A percentile compares a stretch with the other conserved stretches of the same genome.
Conservation (phyloP, 495 filamentous ascomycete genomes). For the Xylona heveae region DNA sequence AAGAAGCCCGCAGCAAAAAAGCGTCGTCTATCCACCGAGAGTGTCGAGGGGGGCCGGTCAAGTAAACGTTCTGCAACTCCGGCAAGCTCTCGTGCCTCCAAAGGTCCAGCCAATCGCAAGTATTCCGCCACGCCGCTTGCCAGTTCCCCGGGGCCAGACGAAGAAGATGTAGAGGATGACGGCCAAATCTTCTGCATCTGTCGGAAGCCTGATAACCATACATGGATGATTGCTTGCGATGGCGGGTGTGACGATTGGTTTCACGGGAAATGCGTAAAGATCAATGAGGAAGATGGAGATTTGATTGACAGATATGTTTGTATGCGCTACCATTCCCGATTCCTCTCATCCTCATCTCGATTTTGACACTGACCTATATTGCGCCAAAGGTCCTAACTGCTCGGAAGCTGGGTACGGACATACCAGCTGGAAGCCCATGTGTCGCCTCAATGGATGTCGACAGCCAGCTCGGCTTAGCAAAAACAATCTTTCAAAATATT, state of each 20-base stretch:
- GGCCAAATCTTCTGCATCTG: slow-evolving; percentile 47
- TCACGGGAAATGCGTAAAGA: slow-evolving; percentile 45
- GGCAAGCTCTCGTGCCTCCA: slow-evolving; percentile 1
- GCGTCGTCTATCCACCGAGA: slow-evolving; percentile 1
- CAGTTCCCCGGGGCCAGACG: too few relatives aligned
- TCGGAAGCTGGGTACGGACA: slow-evolving; percentile 24
- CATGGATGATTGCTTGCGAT: slow-evolving; percentile 59
- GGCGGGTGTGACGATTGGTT: slow-evolving; percentile 57
- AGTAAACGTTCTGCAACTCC: slow-evolving; percentile 2
- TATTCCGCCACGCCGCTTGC: too few relatives aligned
- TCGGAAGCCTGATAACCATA: slow-evolving; percentile 47
- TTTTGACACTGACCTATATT: slow-evolving; percentile 4
- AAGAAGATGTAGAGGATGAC: slow-evolving; percentile 20
- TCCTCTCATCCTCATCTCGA: background rate
- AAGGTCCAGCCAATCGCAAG: background rate
- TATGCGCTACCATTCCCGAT: slow-evolving; percentile 12
- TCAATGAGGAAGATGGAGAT: slow-evolving; percentile 35
- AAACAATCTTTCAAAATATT: slow-evolving; percentile 40
- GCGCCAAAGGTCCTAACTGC: slow-evolving; percentile 32
- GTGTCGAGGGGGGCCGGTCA: slow-evolving; percentile 1
- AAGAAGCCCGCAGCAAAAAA: slow-evolving; percentile 3
- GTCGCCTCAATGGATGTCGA: slow-evolving; percentile 34
- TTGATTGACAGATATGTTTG: slow-evolving; percentile 53
- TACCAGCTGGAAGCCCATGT: slow-evolving; percentile 53
- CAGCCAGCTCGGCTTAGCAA: slow-evolving; percentile 31